Evolutionary conservation across 2,329 filamentous ascomycete genomes (phyloP), one percentile per base, ranked within the genome.

Genomic region (Orbilia oligospora): DNA sequence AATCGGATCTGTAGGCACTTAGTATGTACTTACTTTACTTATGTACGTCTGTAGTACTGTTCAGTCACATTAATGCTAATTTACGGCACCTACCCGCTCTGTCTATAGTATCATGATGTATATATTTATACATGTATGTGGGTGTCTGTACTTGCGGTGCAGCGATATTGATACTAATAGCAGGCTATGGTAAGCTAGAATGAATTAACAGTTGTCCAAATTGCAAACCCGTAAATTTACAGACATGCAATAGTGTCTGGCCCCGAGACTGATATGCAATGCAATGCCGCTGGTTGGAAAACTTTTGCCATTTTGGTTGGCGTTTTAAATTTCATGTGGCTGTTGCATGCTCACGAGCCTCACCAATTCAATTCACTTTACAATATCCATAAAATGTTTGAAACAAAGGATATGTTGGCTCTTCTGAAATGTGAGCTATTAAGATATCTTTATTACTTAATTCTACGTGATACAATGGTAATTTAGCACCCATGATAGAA

Each of bases 401-500:
- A 41, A 53, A 55, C 46, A 41, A 36, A 18, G 5, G 30, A 27
- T 36, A 51, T 53, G 63, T 41, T 67, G 53, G 48, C 9, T 41
- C 41, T 67, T 41, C 5, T 6, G 46, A 53, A 41, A 41, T 61
- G 20, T 44, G 36, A 44, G 33, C 56, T 61, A 61, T 41, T 38
- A 30, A 12, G 48, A n/a, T 44, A 53, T n/a, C 27, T 22, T 56
- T 33, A 33, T 64, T 51, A 72, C 69, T 73, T 49, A 67, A 67
- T 49, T 51, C 51, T 73, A 73, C 70, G 70, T 61, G 49, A 61
- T 22, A 58, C 61, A 44, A 53, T 73, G 70, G 70, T 18, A 66
- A 61, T 53, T 67, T 72, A 55, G 56, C 22, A 53, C 9, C 16
- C 30, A 53, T 16, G 33, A 20, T 46, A 46, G 44, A 46, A 48